phyloP scores from a whole-genome alignment of 2,329 filamentous ascomycete genomes.

The Colletotrichum sojae region DNA sequence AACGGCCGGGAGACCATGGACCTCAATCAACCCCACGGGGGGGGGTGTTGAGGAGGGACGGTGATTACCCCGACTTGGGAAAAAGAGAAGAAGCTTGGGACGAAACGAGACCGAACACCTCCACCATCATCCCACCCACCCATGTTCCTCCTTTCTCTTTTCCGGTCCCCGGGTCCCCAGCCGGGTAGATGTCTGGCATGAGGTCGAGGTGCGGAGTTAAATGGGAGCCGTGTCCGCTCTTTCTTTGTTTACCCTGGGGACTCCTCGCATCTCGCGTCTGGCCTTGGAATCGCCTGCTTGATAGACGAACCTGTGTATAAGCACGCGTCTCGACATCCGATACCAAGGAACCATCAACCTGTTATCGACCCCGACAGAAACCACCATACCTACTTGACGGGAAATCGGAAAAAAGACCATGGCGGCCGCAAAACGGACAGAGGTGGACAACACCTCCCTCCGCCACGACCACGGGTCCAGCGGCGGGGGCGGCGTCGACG shows the following conservation, averaged over 20 bases:
- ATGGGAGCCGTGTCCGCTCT: constrained; percentile 8
- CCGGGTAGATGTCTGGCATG: not conserved
- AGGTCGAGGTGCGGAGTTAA: constrained; percentile 15
- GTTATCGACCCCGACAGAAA: no score
- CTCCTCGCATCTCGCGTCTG: not conserved
- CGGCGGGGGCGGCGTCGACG: constrained; percentile 1
- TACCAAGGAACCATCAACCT: no score
- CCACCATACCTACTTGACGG: no score
- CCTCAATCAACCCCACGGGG: constrained; percentile 19
- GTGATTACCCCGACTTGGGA: constrained; percentile 34
- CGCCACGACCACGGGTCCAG: constrained; percentile 16
- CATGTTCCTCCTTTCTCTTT: constrained; percentile 25
- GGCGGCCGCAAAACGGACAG: constrained; percentile 29
- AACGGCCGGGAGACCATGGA: constrained; percentile 23
- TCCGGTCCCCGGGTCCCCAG: constrained; percentile 20
- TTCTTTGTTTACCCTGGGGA: not conserved
- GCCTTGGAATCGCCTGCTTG: not conserved
- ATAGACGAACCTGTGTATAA: not conserved
- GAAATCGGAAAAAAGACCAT: not conserved
- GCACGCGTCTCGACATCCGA: no score
- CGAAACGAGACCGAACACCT: constrained; percentile 19
- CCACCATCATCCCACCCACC: no score
- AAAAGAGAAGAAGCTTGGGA: constrained; percentile 14
- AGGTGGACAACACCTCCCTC: constrained; percentile 32
- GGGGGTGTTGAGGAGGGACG: constrained; percentile 26